Percentiles rank a stretch among this genome's conserved stretches.
Conservation (phyloP, 345 rosid genomes). For the Clausena lansium region DNA sequence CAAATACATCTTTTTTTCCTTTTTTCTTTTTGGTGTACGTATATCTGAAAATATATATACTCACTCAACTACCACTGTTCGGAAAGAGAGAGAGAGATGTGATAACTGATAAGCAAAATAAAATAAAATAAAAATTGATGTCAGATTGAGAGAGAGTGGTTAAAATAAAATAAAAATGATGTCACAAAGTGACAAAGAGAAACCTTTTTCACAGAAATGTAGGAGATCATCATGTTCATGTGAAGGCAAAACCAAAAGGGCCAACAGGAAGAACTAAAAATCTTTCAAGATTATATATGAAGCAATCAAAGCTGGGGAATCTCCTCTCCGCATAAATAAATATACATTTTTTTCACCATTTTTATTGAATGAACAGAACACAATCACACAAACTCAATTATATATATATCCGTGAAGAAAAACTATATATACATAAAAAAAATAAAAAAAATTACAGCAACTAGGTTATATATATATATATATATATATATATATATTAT, state of each 20-base stretch:
- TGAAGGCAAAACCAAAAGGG: constrained; percentile 25
- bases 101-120: neutral
- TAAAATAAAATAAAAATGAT: constrained; percentile 35
- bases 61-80: constrained; percentile 27
- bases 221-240: constrained; percentile 35
- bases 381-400: neutral
- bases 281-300: constrained; percentile 31
- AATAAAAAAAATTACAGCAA: constrained; percentile 16
- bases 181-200: constrained; percentile 43
- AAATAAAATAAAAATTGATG: constrained; percentile 7
- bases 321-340: constrained; percentile 20
- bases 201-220: constrained; percentile 59
- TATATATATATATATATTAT: too few species aligned
- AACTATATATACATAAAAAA: neutral
- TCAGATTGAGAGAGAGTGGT: constrained; percentile 27
- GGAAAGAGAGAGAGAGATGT: neutral
- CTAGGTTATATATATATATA: neutral
- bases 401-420: neutral
- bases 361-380: constrained; percentile 12
- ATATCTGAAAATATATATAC: neutral
- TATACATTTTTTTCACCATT: constrained; percentile 1
- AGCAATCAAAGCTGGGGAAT: constrained; percentile 26
- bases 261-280: constrained; percentile 35
- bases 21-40: neutral
- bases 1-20: neutral